Conservation (phyloP, 257 asterid genomes). For the Nyctanthes arbortristis region DNA sequence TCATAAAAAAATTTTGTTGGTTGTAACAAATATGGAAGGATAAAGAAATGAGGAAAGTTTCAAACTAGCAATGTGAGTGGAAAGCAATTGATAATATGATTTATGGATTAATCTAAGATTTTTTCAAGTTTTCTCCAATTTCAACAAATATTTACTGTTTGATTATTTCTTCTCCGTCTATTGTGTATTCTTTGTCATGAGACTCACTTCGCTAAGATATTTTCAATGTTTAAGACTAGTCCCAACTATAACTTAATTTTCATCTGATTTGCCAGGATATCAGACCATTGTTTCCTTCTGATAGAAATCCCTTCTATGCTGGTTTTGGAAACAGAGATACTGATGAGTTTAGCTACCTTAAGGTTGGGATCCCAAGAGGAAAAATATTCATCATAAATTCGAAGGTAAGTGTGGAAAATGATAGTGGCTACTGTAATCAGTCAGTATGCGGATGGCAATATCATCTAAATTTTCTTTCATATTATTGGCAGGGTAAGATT, state of each 20-base stretch:
- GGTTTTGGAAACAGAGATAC: conserved; percentile 98
- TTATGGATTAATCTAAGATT: background rate
- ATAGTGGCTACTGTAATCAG: conserved; percentile 1
- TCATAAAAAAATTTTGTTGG: too few species aligned
- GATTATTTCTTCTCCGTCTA: background rate
- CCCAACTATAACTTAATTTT: conserved; percentile 5
- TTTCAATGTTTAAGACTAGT: background rate
- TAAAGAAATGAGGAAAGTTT: background rate
- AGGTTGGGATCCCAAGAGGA: conserved; percentile 88
- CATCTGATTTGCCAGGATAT: conserved; percentile 49
- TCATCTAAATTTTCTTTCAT: conserved; percentile 12
- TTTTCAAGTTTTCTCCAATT: background rate
- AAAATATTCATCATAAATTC: conserved; percentile 92
- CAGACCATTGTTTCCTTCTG: conserved; percentile 84
- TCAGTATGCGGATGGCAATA: background rate
- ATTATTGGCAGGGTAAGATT: conserved; percentile 72
- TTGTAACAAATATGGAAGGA: background rate
- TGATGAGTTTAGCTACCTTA: conserved; percentile 90
- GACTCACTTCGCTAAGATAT: background rate
- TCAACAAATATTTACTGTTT: conserved; percentile 5
- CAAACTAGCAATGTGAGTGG: background rate
- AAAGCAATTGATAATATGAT: background rate
- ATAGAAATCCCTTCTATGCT: conserved; percentile 89
- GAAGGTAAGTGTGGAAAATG: conserved; percentile 53
- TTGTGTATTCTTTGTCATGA: background rate